Base-by-base conservation (phyloP, 306 rosid genomes). In the Begonia loranthoides region DNA sequence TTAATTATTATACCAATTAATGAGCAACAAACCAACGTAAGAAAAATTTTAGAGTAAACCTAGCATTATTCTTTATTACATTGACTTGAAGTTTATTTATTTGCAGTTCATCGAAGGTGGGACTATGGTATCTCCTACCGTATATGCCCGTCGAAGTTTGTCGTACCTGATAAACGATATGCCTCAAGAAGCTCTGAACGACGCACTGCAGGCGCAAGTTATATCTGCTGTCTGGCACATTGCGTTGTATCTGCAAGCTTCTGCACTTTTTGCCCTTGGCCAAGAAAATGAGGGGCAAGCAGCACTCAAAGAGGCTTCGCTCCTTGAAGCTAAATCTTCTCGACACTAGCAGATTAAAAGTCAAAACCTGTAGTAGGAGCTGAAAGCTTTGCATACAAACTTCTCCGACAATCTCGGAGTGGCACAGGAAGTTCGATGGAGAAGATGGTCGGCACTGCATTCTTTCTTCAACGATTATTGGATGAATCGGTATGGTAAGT, bases 111-210 rank as follows among this genome's bases (percentile, higher is more conserved):
- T 86, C 43, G 78, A 69, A 0, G 95, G 76, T 36, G 99, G 99
- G 59, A 81, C 92, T 44, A 81, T 90, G 99, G 66, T 80, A 55
- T 90, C 95, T 15, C 99, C 99, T 0, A 90, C 94, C 1, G 66
- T 90, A 55, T 80, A 54, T 56, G 95, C 94, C n/a, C 92, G 99
- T 15, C 95, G 99, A 13, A 74, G 99, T 65, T 70, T 90, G 66
- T 80, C 79, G 11, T 74, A 78, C 64, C 85, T 90, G 46, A 57
- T 87, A 57, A 72, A 38, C 62, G 82, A 74, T 14, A 78, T 76
- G 95, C 80, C 84, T 4, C 74, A 78, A 49, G 94, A 86, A 74
- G 99, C 94, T 47, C 86, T 86, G 16, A 62, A 68, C 13, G 99
- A 90, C 60, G 96, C 94, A 24, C 11, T 60, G 52, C 92, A 86